Base-by-base conservation (phyloP, 805 yeast genomes). In the Metschnikowia proteae region DNA sequence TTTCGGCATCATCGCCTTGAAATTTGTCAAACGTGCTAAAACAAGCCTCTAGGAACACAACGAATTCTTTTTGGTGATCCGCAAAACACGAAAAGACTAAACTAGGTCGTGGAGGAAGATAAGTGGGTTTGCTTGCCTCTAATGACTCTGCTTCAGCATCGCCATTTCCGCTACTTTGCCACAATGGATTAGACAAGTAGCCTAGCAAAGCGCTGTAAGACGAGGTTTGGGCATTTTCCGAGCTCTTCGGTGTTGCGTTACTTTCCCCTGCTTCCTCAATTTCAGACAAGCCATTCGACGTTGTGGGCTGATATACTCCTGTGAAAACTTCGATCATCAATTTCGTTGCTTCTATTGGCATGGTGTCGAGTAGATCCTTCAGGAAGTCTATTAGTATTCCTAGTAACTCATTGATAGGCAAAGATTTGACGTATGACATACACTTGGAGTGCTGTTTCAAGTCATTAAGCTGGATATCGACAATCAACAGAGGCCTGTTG, bases 41-140 rank as follows among this genome's bases (percentile, higher is more conserved):
- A 58, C 96, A 89, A 0, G 98, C 97, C 63, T 94, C 99, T 48
- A 94, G 66, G 54, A 94, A 94, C 6, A 88, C 86, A 26, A 91
- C 94, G 74, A 94, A 92, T 60, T 91, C 94, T 60, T 83, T 80
- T 0, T 94, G 90, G 61, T 86, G 88, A 55, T 84, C 80, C n/a
- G 87, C 81, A 63, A 94, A 94, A 1, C 95, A 82, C 2, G 92
- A 83, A 61, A 89, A 94, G 1, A 92, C 87, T 35, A 92, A 73
- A 39, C 90, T 76, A 5, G 98, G 98, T 45, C 83, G 78, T 3
- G 99, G 99, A 1, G 98, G 97, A 45, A 84, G 84, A 64, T 94
- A 94, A 0, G 94, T 86, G 11, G 91, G 85, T 34, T 60, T 49
- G 13, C 27, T 34, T 23, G 11, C 35, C 28, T 5, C 11, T 35